A percentile compares a stretch with the other conserved stretches of the same genome.
phyloP scores from a whole-genome alignment of 768 basidiomycete genomes.

The Galerina marginata region DNA sequence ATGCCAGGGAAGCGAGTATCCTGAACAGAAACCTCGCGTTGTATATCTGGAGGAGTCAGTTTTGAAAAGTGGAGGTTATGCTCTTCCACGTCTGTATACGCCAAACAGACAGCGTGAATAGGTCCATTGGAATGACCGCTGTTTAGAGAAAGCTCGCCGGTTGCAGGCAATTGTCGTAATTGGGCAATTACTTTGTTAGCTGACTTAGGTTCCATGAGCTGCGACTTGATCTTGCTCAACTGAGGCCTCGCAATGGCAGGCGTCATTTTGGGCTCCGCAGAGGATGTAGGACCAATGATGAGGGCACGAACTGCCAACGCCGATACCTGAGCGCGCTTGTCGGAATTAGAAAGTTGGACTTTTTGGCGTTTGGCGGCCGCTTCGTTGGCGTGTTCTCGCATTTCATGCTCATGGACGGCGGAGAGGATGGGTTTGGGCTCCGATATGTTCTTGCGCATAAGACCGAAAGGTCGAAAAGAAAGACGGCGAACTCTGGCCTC shows the following conservation, averaged over 20 bases:
- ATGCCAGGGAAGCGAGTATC: slow-evolving; percentile 40
- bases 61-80: slow-evolving; percentile 63
- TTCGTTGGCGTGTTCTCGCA: slow-evolving; percentile 37
- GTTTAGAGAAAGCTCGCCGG: slow-evolving; percentile 33
- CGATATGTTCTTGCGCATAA: slow-evolving; percentile 34
- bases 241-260: slow-evolving; percentile 52
- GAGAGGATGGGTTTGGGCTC: slow-evolving; percentile 42
- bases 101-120: slow-evolving; percentile 81
- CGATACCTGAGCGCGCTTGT: slow-evolving; percentile 64
- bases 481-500: slow-evolving; percentile 40
- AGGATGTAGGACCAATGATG: slow-evolving; percentile 62
- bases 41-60: slow-evolving; percentile 29
- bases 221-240: slow-evolving; percentile 67
- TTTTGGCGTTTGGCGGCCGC: slow-evolving; percentile 11
- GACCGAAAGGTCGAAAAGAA: slow-evolving; percentile 50
- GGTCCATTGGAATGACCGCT: slow-evolving; percentile 40
- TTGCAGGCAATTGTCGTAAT: slow-evolving; percentile 63
- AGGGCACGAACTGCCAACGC: slow-evolving; percentile 69
- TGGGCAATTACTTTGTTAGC: slow-evolving; percentile 78
- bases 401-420: slow-evolving; percentile 42
- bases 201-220: slow-evolving; percentile 67
- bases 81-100: slow-evolving; percentile 64
- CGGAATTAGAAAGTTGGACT: background rate
- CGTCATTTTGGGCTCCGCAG: slow-evolving; percentile 42
- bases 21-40: slow-evolving; percentile 11